Evolutionary conservation across 495 filamentous ascomycete genomes (phyloP).

Genomic region (Aspergillus egyptiacus): DNA sequence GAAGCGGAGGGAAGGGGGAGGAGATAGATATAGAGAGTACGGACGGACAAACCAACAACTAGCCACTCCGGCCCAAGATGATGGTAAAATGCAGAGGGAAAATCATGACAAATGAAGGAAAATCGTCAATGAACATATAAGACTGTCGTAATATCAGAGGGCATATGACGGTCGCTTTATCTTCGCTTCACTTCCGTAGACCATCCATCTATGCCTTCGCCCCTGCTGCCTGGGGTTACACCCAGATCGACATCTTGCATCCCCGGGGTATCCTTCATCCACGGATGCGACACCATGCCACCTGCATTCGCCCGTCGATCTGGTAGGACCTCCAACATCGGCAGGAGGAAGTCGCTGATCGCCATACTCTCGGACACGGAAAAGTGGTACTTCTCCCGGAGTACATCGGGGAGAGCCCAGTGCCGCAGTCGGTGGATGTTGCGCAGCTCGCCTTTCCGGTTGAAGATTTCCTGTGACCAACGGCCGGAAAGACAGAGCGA

Average conservation of each 20-base stretch:
- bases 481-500: conserved; percentile 84
- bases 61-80: conserved; percentile 11
- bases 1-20: not conserved
- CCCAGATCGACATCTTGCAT: conserved; percentile 76
- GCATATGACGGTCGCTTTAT: conserved; percentile 27
- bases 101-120: conserved; percentile 15
- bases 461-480: conserved; percentile 99
- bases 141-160: not conserved
- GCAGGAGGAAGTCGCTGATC: conserved; percentile 79
- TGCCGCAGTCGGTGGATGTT: conserved; percentile 97
- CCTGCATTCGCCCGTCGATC: conserved; percentile 90
- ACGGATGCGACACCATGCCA: conserved; percentile 80
- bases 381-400: conserved; percentile 97
- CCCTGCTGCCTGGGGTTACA: conserved; percentile 69
- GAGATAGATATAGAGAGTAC: conserved; percentile 15
- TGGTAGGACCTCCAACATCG: conserved; percentile 87
- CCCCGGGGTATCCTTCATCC: conserved; percentile 74
- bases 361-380: conserved; percentile 65
- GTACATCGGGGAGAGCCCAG: conserved; percentile 91
- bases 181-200: conserved; percentile 83
- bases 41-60: conserved; percentile 18
- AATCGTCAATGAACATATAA: conserved; percentile 10
- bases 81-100: conserved; percentile 9
- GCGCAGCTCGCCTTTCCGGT: conserved; percentile 91
- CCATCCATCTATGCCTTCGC: conserved; percentile 97